Conservation (phyloP, 768 basidiomycete species). For the Tricholoma hemisulphureum region DNA sequence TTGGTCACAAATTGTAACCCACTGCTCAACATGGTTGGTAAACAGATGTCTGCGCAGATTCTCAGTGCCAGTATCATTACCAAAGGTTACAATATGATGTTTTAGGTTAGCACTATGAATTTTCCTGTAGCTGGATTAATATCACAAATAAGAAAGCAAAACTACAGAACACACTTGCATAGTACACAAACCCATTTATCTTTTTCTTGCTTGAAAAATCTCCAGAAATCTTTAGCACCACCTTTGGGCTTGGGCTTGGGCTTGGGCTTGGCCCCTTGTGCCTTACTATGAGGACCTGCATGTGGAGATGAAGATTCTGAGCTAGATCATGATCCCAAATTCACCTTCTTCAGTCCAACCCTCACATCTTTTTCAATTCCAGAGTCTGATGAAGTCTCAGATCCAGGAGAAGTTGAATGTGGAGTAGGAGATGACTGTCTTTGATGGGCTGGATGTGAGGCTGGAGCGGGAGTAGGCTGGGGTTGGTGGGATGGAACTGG, state of each 20-base stretch:
- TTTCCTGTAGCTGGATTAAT: not conserved
- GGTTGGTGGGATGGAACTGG: not conserved
- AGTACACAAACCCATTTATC: not conserved
- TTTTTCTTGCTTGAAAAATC: not conserved
- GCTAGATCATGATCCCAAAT: too few species aligned
- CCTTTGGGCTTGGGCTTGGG: too few species aligned
- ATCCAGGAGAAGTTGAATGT: too few species aligned
- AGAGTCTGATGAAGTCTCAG: too few species aligned
- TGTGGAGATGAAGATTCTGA: too few species aligned
- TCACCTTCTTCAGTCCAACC: too few species aligned
- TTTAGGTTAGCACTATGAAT: not conserved
- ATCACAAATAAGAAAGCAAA: not conserved
- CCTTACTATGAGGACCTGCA: not conserved
- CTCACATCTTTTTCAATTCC: too few species aligned
- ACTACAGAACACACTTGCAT: conserved; percentile 10
- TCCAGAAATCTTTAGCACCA: not conserved
- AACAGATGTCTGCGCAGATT: too few species aligned
- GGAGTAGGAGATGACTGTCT: too few species aligned
- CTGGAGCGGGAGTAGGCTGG: not conserved
- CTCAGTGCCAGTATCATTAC: conserved; percentile 7
- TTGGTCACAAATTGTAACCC: too few species aligned
- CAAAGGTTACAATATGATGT: not conserved
- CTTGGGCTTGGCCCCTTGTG: not conserved
- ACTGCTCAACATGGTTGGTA: too few species aligned
- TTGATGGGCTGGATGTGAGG: not conserved